These are phyloP conservation scores for Aureobasidium subglaciale DNA, from an alignment of 2,329 filamentous ascomycete species.

Conservation along the genomic window DNA sequence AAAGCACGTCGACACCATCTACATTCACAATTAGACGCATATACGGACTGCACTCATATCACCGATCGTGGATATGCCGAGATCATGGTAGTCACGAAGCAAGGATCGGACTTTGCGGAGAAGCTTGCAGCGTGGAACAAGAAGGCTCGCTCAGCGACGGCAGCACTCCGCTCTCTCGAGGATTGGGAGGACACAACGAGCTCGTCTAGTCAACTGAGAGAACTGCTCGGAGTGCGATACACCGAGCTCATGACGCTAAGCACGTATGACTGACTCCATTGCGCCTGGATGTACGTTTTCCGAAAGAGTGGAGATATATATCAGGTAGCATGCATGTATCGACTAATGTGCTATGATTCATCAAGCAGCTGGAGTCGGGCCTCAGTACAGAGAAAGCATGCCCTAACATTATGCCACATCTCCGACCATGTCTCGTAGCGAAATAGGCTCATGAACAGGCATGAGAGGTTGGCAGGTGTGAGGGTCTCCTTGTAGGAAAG, in stretches of 20 bases:
- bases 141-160: neutral
- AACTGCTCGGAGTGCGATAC: neutral
- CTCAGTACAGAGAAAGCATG: too few relatives aligned
- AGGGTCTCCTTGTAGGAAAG: neutral
- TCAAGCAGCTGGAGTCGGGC: too few relatives aligned
- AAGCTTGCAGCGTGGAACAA: neutral
- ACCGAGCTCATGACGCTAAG: neutral
- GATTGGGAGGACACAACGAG: neutral
- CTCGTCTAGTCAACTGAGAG: neutral
- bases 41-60: constrained; percentile 2
- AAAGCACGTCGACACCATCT: constrained; percentile 6
- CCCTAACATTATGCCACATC: too few relatives aligned
- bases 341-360: too few relatives aligned
- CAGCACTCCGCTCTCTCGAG: neutral
- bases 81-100: neutral
- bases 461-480: neutral
- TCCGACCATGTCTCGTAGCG: too few relatives aligned
- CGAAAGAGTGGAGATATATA: too few relatives aligned
- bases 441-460: too few relatives aligned
- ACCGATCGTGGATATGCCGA: neutral
- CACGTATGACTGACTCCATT: too few relatives aligned
- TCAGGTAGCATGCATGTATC: too few relatives aligned
- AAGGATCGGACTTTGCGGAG: neutral
- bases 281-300: too few relatives aligned
- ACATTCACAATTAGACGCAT: neutral